Conservation (phyloP, 805 yeast species). For the Kregervanrija pseudodelftensis region DNA sequence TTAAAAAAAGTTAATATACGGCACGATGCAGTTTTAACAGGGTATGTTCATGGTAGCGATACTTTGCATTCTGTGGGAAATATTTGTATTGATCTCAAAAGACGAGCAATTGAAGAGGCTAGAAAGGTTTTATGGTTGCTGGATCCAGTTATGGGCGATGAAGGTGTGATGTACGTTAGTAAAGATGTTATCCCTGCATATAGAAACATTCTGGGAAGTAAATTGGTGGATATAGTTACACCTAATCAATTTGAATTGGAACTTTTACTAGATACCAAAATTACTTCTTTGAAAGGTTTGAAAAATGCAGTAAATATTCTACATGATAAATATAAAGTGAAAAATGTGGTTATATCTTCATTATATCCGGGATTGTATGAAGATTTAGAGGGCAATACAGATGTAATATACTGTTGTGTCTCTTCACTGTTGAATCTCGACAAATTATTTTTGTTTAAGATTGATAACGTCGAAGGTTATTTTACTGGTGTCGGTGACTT, state of each 20-base stretch:
- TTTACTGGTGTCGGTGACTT: slow-evolving; percentile 95
- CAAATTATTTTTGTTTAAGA: slow-evolving; percentile 32
- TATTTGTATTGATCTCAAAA: slow-evolving; percentile 30
- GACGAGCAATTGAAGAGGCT: slow-evolving; percentile 17
- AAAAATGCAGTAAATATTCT: slow-evolving; percentile 39
- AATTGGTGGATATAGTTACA: slow-evolving; percentile 63
- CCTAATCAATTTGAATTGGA: slow-evolving; percentile 92
- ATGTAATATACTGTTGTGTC: slow-evolving; percentile 37
- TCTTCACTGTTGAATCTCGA: slow-evolving; percentile 26
- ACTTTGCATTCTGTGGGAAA: slow-evolving; percentile 39
- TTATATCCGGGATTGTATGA: slow-evolving; percentile 22
- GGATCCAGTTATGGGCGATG: slow-evolving; percentile 82
- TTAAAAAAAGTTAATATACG: slow-evolving; percentile 25
- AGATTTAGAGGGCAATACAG: slow-evolving; percentile 9
- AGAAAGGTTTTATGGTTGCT: slow-evolving; percentile 41
- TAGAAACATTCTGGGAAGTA: slow-evolving; percentile 35
- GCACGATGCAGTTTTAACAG: slow-evolving; percentile 56
- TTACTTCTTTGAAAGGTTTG: slow-evolving; percentile 34
- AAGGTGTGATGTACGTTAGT: slow-evolving; percentile 61
- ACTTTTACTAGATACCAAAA: slow-evolving; percentile 38
- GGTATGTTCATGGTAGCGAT: slow-evolving; percentile 57
- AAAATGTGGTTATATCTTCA: slow-evolving; percentile 64
- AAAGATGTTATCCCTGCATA: slow-evolving; percentile 53
- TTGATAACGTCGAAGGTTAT: slow-evolving; percentile 65
- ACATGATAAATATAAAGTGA: slow-evolving; percentile 42